Conservation (phyloP, 2,329 filamentous ascomycete species). For the Penicillium sp. region DNA sequence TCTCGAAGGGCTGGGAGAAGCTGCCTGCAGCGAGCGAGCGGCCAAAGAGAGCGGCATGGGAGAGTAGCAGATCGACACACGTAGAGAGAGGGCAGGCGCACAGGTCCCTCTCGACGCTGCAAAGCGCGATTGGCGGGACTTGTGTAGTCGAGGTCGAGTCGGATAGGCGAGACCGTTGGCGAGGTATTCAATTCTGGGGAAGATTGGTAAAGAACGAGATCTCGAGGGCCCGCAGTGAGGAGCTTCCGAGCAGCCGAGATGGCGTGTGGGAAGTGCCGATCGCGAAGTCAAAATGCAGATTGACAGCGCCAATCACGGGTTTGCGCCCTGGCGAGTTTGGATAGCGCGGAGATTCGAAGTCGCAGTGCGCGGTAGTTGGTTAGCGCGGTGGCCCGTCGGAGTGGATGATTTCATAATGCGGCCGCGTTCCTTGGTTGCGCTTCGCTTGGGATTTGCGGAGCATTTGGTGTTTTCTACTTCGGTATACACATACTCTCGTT, state of each 20-base stretch:
- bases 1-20: conserved; percentile 4
- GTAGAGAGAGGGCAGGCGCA: conserved; percentile 3
- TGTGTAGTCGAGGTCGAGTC: too few relatives aligned
- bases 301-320: conserved; percentile 8
- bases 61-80: conserved; percentile 3
- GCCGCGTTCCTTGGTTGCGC: conserved; percentile 11
- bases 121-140: too few relatives aligned
- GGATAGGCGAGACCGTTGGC: neutral
- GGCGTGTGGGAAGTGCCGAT: conserved; percentile 7
- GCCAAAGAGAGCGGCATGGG: conserved; percentile 18
- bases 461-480: neutral
- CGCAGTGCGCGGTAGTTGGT: too few relatives aligned
- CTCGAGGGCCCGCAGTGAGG: neutral
- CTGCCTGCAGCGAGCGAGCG: conserved; percentile 15
- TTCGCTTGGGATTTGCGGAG: neutral
- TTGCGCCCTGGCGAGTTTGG: too few relatives aligned
- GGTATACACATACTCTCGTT: neutral
- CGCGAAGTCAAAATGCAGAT: conserved; percentile 6
- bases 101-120: too few relatives aligned
- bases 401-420: conserved; percentile 21
- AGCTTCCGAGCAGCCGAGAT: conserved; percentile 1
- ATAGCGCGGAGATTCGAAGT: too few relatives aligned
- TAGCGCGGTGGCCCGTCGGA: too few relatives aligned
- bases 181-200: conserved; percentile 4
- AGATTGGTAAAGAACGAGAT: neutral